Base-by-base conservation (phyloP, 208 protist species). In the Trypanosoma avium region DNA sequence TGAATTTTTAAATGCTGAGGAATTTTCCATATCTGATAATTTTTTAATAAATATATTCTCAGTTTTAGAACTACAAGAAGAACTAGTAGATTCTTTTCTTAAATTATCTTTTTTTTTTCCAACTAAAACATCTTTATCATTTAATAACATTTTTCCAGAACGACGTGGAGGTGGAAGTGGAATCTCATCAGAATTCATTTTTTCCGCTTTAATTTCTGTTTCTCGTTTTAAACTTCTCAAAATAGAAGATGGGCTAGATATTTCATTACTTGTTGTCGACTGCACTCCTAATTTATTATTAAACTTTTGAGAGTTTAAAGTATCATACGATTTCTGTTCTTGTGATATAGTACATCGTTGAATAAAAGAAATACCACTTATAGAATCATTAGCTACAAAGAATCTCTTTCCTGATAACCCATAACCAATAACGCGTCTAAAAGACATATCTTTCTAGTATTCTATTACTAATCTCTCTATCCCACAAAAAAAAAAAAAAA, bases 41-140 rank as follows among this genome's bases (percentile, higher is more conserved):
- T 86, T 87, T 45, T 75, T 54, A 10, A 94, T 50, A 69, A 94
- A 94, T 0, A 52, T 38, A 58, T 89, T 92, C 10, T 22, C 45
- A 46, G 19, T 26, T 19, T 7, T 21, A 43, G 52, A 27, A 21
- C 15, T 42, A n/a, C 5, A 15, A 9, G 21, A 21, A 17, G n/a
- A n/a, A n/a, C n/a, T n/a, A n/a, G n/a, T 15, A 8, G 17, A 30
- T 30, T 60, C 22, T 19, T 60, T 13, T 21, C 29, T 8, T 8
- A 15, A 24, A n/a, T 24, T 21, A 15, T 10, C 21, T 8, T 21
- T 33, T n/a, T 21, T 24, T n/a, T 21, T 7, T 47, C 12, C 54
- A 3, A 21, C 30, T n/a, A 27, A 26, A 27, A n/a, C 30, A 32
- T 47, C 30, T 15, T 42, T 30, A 3, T 24, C 22, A 27, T 10